Evolutionary conservation across 2,329 filamentous ascomycete genomes (phyloP), one percentile per base, ranked within the genome.

Genomic region (Erysiphe pulchra): DNA sequence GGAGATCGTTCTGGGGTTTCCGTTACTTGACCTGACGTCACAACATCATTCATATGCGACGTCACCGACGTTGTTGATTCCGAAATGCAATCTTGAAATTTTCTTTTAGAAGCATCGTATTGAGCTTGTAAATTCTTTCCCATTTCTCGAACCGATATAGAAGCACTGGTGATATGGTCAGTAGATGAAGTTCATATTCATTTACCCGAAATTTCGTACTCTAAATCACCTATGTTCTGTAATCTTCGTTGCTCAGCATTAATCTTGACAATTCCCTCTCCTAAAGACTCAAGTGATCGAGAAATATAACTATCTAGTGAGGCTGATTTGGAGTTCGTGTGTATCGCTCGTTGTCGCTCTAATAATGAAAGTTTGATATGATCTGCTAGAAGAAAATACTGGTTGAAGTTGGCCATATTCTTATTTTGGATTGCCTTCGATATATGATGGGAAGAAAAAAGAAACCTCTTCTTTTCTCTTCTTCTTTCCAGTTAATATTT

Each of bases 351-450:
- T 63, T 92, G 79, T 48, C 87, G 77, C 65, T 95, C 90, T 24
- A 95, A 75, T 14, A 98, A 71, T 13, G 86, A 93, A 50, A 95
- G 74, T 64, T 95, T 94, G 68, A 95, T 82, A 63, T 95, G 87
- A 64, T 98, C 90, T 56, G 86, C 84, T 47, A 95, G 75, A 46
- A 95, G 78, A 60, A 86, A 84, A 53, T 95, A 77, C 62, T 94
- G 86, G 57, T 75, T 76, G 36, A 71, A 63, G 53, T 70, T 76
- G 50, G 68, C 64, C 69, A 72, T 72, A 24, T 24, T 24, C 20
- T 6, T 24, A 3, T 24, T n/a, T n/a, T n/a, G n/a, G n/a, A n/a
- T n/a, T n/a, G n/a, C n/a, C n/a, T n/a, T n/a, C n/a, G n/a, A n/a
- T n/a, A n/a, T n/a, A n/a, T n/a, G n/a, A n/a, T n/a, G n/a, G n/a